A percentile compares a stretch with the other conserved stretches of the same genome.
Conservation (phyloP, 2,329 filamentous ascomycete species). For the Myriosclerotinia curreyana region DNA sequence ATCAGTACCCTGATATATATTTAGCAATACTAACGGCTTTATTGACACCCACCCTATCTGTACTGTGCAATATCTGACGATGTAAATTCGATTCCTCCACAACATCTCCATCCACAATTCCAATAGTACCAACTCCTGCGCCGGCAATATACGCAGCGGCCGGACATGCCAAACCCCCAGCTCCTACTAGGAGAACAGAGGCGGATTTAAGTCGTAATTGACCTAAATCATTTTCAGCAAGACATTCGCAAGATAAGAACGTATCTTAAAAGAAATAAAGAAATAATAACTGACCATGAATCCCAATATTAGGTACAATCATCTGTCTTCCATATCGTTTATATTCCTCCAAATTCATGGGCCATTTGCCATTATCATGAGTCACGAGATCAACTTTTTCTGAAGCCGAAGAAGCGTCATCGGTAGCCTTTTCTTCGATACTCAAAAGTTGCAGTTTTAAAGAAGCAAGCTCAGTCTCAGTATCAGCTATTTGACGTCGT, state of each 20-base stretch:
- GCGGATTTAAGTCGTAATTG: slow-evolving; percentile 71
- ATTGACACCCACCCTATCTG: slow-evolving; percentile 63
- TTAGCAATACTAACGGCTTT: slow-evolving; percentile 78
- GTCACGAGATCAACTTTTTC: slow-evolving; percentile 25
- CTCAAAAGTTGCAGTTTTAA: slow-evolving; percentile 47
- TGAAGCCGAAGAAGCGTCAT: neutral
- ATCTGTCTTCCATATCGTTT: slow-evolving; percentile 86
- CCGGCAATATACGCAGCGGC: slow-evolving; percentile 90
- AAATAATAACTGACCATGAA: slow-evolving; percentile 55
- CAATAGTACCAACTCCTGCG: slow-evolving; percentile 79
- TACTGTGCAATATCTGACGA: slow-evolving; percentile 81
- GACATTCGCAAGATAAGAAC: neutral
- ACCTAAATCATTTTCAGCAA: slow-evolving; percentile 47
- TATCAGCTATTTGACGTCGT: slow-evolving; percentile 47
- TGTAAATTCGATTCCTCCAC: slow-evolving; percentile 92
- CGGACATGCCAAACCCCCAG: slow-evolving; percentile 87
- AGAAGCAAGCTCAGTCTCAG: slow-evolving; percentile 48
- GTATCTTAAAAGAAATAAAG: neutral
- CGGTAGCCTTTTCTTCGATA: slow-evolving; percentile 25
- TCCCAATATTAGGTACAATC: slow-evolving; percentile 77
- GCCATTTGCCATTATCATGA: slow-evolving; percentile 53
- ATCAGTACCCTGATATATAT: slow-evolving; percentile 53
- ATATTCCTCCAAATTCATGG: slow-evolving; percentile 70
- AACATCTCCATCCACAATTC: slow-evolving; percentile 80
- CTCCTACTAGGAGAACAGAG: slow-evolving; percentile 76